Percentiles rank a stretch among this genome's conserved stretches.
Conservation (phyloP, 805 yeast species). For the Lachancea dasiensis region DNA sequence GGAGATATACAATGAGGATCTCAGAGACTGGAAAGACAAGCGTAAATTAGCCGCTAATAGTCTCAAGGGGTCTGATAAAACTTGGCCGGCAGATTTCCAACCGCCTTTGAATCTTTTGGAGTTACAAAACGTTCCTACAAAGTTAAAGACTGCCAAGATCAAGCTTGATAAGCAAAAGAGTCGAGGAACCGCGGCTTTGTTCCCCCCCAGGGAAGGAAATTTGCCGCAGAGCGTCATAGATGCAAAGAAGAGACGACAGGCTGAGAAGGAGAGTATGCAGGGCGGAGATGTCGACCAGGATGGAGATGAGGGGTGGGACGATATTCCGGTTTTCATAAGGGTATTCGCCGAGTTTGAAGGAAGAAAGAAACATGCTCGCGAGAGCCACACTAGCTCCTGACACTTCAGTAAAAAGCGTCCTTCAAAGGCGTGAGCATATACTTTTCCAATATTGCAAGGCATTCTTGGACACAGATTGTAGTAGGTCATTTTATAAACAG, state of each 20-base stretch:
- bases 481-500: too few species aligned
- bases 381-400: too few species aligned
- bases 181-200: slow-evolving; percentile 27
- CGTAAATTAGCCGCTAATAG: slow-evolving; percentile 54
- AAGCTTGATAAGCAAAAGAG: slow-evolving; percentile 22
- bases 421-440: too few species aligned
- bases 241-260: slow-evolving; percentile 20
- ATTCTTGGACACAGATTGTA: too few species aligned
- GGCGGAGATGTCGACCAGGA: slow-evolving; percentile 25
- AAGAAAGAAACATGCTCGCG: slow-evolving; percentile 37
- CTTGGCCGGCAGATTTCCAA: slow-evolving; percentile 64
- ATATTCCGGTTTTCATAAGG: slow-evolving; percentile 67
- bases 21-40: slow-evolving; percentile 68
- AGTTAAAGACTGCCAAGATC: slow-evolving; percentile 28
- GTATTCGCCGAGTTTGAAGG: slow-evolving; percentile 84
- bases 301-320: slow-evolving; percentile 45
- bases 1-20: slow-evolving; percentile 86
- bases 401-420: too few species aligned
- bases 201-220: slow-evolving; percentile 29
- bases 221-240: slow-evolving; percentile 34
- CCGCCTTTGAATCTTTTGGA: slow-evolving; percentile 44
- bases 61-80: slow-evolving; percentile 37
- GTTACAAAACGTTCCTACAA: slow-evolving; percentile 40
- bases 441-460: too few species aligned
- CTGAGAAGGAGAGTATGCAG: slow-evolving; percentile 2